These are phyloP conservation scores for Vicia sativa DNA, from an alignment of 306 rosid species.

Conservation along the genomic window DNA sequence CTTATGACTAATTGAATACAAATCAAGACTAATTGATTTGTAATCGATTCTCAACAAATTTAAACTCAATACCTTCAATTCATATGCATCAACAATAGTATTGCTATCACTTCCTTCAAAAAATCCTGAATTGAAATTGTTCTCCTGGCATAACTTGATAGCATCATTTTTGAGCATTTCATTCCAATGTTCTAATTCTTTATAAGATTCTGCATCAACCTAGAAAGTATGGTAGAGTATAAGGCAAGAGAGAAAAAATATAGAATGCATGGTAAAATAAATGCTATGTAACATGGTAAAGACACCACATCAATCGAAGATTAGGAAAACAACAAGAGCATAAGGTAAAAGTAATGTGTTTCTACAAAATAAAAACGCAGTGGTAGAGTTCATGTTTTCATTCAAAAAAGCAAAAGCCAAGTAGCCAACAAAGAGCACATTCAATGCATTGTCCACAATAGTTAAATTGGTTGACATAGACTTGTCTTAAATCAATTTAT, in stretches of 20 bases:
- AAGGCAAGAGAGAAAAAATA: constrained; percentile 29
- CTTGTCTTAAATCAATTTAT: constrained; percentile 10
- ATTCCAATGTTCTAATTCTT: constrained; percentile 95
- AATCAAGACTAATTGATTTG: too few species aligned
- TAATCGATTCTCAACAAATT: too few species aligned
- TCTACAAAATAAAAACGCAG: too few species aligned
- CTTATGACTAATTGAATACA: too few species aligned
- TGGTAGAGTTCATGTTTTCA: too few species aligned
- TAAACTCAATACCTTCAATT: constrained; percentile 64
- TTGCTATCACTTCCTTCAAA: constrained; percentile 77
- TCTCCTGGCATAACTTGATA: constrained; percentile 79
- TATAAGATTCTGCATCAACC: constrained; percentile 85
- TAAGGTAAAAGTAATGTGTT: not conserved
- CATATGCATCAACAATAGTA: constrained; percentile 74
- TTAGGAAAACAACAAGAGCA: not conserved
- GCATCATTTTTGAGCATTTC: constrained; percentile 89
- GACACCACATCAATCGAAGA: constrained; percentile 8
- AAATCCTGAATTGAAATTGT: constrained; percentile 83
- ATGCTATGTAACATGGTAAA: constrained; percentile 6
- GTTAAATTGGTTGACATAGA: constrained; percentile 12
- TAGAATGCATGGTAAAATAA: not conserved
- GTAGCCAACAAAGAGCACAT: constrained; percentile 3
- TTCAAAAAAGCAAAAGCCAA: too few species aligned
- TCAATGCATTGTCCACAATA: constrained; percentile 12
- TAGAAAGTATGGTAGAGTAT: constrained; percentile 40